Evolutionary conservation across 768 basidiomycete species (phyloP), one percentile per base, ranked within the genome.

Genomic region (Ephemerocybe angulata): DNA sequence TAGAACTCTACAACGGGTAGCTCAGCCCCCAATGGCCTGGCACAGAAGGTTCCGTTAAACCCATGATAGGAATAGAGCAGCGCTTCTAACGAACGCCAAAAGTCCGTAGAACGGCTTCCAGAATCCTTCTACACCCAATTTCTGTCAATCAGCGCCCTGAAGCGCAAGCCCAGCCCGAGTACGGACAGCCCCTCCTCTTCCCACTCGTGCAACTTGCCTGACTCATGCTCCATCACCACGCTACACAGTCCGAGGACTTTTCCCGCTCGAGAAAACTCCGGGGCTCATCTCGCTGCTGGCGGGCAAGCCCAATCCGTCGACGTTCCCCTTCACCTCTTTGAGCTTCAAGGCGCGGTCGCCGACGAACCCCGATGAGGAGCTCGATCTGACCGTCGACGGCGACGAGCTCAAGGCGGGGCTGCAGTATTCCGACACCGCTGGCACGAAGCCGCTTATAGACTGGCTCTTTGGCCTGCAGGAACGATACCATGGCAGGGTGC

Each of bases 261-360:
- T 84, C 54, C 91, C 86, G 0, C 76, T 94, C 25, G 96, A 98
- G 69, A 77, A 78, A 21, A 79, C 73, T 0, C 92, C 93, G 0
- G 90, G 90, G 0, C 66, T 91, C 33, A 85, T 94, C 53, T 90
- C 88, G 3, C 68, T 94, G 29, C 81, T 95, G 6, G 94, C 93
- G 0, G 96, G 96, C 25, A 93, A 95, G 69, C 96, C 96, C 5
- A 95, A 96, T 64, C 79, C 86, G 7, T 74, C 78, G n/a, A 88
- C 91, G 19, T 98, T 98, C 73, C 96, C 96, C 1, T 90, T 98
- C 73, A 84, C 85, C 2, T 85, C 87, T 0, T 73, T 98, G 61
- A 85, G 80, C 53, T 84, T 90, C 68, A 81, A 76, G 1, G 77
- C 84, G 3, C 72, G 77, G 19, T 80, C 82, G 11, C 81, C 81